phyloP scores from a whole-genome alignment of 768 basidiomycete species.

The Symmetrospora coprosmae region DNA sequence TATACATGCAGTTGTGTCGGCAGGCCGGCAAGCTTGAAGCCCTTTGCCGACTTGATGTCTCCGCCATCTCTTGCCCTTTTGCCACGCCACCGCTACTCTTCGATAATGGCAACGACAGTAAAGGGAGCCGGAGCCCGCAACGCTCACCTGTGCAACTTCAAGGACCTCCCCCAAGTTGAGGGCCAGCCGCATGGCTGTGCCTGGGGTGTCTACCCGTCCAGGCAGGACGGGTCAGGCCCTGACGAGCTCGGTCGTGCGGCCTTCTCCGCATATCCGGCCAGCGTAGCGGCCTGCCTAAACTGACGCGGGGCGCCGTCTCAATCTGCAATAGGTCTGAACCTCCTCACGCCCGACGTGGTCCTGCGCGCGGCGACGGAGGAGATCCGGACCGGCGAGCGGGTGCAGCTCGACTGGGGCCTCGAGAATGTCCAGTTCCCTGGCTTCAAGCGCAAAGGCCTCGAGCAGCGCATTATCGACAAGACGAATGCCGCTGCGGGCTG shows the following conservation, averaged over 20 bases:
- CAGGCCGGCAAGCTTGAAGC: too few species aligned
- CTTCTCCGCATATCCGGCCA: background rate
- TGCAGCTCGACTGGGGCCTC: conserved; percentile 20
- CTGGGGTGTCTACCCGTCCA: conserved; percentile 18
- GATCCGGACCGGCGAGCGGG: conserved; percentile 20
- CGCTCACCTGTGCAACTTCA: background rate
- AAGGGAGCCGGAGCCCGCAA: background rate
- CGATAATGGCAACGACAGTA: too few species aligned
- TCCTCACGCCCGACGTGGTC: conserved; percentile 25
- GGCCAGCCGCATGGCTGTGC: conserved; percentile 20
- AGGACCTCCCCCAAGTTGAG: conserved; percentile 15
- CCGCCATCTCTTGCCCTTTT: too few species aligned
- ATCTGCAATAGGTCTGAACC: background rate
- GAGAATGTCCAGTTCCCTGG: conserved; percentile 12
- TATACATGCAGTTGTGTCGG: too few species aligned
- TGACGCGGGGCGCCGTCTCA: too few species aligned
- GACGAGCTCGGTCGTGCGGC: conserved; percentile 19
- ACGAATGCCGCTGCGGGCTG: background rate
- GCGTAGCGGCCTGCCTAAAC: too few species aligned
- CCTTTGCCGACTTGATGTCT: too few species aligned
- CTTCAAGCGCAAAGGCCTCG: background rate
- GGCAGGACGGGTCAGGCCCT: background rate
- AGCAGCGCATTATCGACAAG: conserved; percentile 11
- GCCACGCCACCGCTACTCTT: too few species aligned
- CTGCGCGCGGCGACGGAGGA: conserved; percentile 17